Conservation (phyloP, 2,329 filamentous ascomycete genomes). For the Botrytis hyacinthi region DNA sequence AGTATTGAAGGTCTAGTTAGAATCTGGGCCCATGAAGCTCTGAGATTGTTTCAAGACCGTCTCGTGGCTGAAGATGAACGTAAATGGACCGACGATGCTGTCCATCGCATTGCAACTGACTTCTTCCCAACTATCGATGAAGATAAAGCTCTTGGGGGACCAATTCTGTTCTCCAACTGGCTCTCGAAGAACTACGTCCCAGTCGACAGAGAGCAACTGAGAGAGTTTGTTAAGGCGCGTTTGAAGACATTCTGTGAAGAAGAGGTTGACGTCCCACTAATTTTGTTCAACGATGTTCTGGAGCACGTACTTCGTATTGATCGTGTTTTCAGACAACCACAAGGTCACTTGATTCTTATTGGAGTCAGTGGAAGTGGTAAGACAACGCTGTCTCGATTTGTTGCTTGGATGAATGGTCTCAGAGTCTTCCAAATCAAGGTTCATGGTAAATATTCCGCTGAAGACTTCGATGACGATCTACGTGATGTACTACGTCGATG, state of each 20-base stretch:
- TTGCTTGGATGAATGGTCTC: slow-evolving; percentile 99
- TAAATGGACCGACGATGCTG: slow-evolving; percentile 88
- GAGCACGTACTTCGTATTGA: slow-evolving; percentile 98
- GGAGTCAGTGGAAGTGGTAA: slow-evolving; percentile 98
- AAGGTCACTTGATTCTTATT: slow-evolving; percentile 96
- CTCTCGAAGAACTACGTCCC: slow-evolving; percentile 97
- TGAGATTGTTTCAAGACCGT: slow-evolving; percentile 95
- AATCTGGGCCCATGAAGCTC: slow-evolving; percentile 97
- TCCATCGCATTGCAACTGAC: slow-evolving; percentile 81
- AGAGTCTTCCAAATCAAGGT: slow-evolving; percentile 99
- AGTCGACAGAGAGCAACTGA: slow-evolving; percentile 89
- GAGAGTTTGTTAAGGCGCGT: slow-evolving; percentile 96
- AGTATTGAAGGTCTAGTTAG: slow-evolving; percentile 88
- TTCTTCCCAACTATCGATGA: slow-evolving; percentile 96
- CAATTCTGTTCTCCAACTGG: slow-evolving; percentile 99
- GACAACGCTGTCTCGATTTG: slow-evolving; percentile 94
- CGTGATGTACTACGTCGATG: slow-evolving; percentile 89
- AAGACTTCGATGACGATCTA: slow-evolving; percentile 98
- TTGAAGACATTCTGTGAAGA: slow-evolving; percentile 99
- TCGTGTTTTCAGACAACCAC: slow-evolving; percentile 95
- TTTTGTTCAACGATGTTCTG: slow-evolving; percentile 98
- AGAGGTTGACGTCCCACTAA: slow-evolving; percentile 96
- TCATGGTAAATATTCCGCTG: slow-evolving; percentile 94
- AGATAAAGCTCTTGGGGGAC: slow-evolving; percentile 80
- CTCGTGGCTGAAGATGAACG: slow-evolving; percentile 92